Base-by-base conservation (phyloP, 257 asterid species). In the Leptodermis oblonga region DNA sequence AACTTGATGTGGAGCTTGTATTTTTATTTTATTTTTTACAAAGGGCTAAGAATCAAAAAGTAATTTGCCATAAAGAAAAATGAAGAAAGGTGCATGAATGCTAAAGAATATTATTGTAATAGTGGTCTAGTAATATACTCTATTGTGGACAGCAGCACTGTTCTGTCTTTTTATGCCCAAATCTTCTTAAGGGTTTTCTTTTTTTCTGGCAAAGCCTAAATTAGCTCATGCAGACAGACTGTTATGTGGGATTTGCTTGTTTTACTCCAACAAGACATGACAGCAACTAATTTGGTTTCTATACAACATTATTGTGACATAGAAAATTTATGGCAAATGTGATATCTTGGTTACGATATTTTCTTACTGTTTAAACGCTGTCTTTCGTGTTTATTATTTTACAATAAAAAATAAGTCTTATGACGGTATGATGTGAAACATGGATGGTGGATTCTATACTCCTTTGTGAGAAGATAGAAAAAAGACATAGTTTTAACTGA, bases 231-330 rank as follows among this genome's bases (percentile, higher is more conserved):
- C 31, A 71, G 26, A 62, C 31, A 31, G 17, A 14, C 39, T 53
- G 42, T 12, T 14, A 54, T 20, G 63, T 20, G 66, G 76, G 61
- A 54, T 73, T 55, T 73, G 72, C 68, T 73, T 65, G 53, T 31
- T 65, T 30, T 6, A 65, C 49, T 36, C 67, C 77, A 73, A 73
- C 77, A 73, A 41, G 77, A 65, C 56, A 42, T 65, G 72, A 73
- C 61, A 43, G 26, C 45, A 54, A 62, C 69, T 62, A 46, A 71
- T 45, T 70, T 70, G 20, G 31, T 31, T 62, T 14, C 49, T 36
- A 0, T 12, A 26, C 10, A 53, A n/a, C 26, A 23, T 33, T 43
- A 34, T 43, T 1, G 34, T 30, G 12, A n/a, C 62, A 67, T 48
- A 33, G 12, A 48, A 49, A n/a, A n/a, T 33, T 67, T 33, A 7